Percentiles rank a stretch among this genome's conserved stretches.
phyloP scores from a whole-genome alignment of 192 early-diverging fungal genomes.

The Backusella circina region DNA sequence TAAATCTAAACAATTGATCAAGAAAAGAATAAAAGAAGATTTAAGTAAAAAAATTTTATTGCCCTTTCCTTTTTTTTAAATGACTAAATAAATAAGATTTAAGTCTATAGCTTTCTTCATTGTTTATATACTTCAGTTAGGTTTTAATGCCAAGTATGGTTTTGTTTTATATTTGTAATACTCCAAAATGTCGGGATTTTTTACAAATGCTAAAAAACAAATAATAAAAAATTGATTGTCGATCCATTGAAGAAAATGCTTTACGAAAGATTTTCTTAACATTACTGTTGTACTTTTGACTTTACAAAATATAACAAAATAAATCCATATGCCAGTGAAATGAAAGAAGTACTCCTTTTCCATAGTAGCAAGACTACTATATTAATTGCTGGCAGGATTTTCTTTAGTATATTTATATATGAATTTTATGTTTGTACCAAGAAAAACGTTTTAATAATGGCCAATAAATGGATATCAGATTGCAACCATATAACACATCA shows the following conservation, averaged over 20 bases:
- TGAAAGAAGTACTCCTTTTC: neutral
- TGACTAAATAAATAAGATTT: neutral
- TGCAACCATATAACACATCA: too few species aligned
- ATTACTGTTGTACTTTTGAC: neutral
- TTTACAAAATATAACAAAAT: neutral
- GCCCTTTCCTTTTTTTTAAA: too few species aligned
- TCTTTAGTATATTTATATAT: too few species aligned
- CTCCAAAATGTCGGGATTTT: neutral
- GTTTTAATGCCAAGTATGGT: neutral
- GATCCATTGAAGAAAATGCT: neutral
- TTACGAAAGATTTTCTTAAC: neutral
- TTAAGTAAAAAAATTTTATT: too few species aligned
- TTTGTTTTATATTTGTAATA: neutral
- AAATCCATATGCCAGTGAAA: neutral
- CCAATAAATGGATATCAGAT: too few species aligned
- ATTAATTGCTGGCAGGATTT: too few species aligned
- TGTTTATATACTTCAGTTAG: neutral
- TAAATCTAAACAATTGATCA: too few species aligned
- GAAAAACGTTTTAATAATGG: too few species aligned
- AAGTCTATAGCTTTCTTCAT: neutral
- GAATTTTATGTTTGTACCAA: too few species aligned
- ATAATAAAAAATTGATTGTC: neutral
- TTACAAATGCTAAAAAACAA: neutral
- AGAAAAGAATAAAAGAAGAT: too few species aligned
- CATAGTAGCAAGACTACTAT: neutral